Percentiles rank a stretch among this genome's conserved stretches.
Conservation (phyloP, 2,329 filamentous ascomycete species). For the Aspergillus unguis region DNA sequence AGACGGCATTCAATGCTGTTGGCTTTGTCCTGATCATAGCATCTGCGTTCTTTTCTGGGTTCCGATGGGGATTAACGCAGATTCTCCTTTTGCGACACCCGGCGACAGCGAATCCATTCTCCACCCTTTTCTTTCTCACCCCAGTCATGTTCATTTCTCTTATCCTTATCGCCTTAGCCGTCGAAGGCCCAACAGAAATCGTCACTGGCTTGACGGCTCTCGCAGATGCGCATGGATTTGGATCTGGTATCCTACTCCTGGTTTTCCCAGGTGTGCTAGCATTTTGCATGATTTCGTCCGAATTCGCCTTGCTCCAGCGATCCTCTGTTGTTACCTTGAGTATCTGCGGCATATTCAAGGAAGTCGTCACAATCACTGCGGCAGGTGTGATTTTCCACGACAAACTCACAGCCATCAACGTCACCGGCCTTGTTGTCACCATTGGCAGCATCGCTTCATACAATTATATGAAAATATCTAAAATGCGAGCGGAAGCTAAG, state of each 20-base stretch:
- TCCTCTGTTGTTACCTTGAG: conserved; percentile 94
- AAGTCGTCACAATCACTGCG: conserved; percentile 91
- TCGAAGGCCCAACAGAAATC: conserved; percentile 74
- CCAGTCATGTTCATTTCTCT: conserved; percentile 92
- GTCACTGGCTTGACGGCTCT: conserved; percentile 63
- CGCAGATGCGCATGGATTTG: conserved; percentile 62
- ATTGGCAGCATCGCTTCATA: conserved; percentile 83
- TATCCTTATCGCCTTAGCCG: conserved; percentile 73
- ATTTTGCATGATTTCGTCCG: conserved; percentile 93
- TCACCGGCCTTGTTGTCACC: conserved; percentile 82
- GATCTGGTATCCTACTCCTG: conserved; percentile 68
- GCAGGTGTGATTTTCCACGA: conserved; percentile 88
- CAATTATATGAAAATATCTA: conserved; percentile 89
- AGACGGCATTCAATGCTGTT: conserved; percentile 79
- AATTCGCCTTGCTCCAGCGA: conserved; percentile 91
- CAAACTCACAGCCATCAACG: conserved; percentile 78
- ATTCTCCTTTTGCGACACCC: conserved; percentile 91
- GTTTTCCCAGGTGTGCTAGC: conserved; percentile 88
- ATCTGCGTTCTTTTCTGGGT: conserved; percentile 91
- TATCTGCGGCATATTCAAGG: conserved; percentile 98
- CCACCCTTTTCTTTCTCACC: conserved; percentile 94
- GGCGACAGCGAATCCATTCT: conserved; percentile 93
- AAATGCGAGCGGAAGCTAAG: conserved; percentile 76
- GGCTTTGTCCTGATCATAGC: conserved; percentile 92
- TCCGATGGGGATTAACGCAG: conserved; percentile 97